These are phyloP conservation scores for Lunularia cruciata DNA, from an alignment of 225 moss, liverwort and hornwort species.

Conservation along the genomic window DNA sequence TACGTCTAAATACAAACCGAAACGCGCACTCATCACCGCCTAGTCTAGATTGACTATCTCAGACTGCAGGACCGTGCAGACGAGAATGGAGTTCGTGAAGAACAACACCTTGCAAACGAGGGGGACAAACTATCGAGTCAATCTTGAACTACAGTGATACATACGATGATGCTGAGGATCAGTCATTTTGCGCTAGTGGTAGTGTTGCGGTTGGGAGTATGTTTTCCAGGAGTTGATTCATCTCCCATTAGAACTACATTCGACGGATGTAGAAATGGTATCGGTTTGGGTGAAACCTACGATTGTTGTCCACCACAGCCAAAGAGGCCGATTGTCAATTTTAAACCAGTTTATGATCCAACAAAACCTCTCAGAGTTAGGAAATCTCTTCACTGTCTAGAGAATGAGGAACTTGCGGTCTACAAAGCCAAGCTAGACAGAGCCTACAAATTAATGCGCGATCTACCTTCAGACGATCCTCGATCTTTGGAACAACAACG, in stretches of 20 bases:
- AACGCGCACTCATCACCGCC: too few species aligned
- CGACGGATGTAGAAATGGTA: background rate
- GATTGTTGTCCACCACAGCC: background rate
- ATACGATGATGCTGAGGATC: too few species aligned
- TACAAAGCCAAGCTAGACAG: slow-evolving; percentile 45
- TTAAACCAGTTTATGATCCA: background rate
- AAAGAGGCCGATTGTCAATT: background rate
- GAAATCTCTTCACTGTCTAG: background rate
- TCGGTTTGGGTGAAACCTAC: background rate
- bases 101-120: too few species aligned
- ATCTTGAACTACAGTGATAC: too few species aligned
- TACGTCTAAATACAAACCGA: too few species aligned
- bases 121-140: too few species aligned
- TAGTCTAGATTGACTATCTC: too few species aligned
- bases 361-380: slow-evolving; percentile 12
- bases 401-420: background rate
- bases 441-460: slow-evolving; percentile 43
- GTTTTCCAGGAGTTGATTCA: too few species aligned
- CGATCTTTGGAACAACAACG: slow-evolving; percentile 47
- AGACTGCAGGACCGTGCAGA: too few species aligned
- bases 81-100: too few species aligned
- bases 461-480: slow-evolving; percentile 34
- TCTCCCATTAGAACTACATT: background rate
- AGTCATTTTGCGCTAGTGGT: too few species aligned
- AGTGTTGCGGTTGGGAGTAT: too few species aligned